Evolutionary conservation across 1,284 basidiomycete species (phyloP).

Genomic region (Grifola frondosa): DNA sequence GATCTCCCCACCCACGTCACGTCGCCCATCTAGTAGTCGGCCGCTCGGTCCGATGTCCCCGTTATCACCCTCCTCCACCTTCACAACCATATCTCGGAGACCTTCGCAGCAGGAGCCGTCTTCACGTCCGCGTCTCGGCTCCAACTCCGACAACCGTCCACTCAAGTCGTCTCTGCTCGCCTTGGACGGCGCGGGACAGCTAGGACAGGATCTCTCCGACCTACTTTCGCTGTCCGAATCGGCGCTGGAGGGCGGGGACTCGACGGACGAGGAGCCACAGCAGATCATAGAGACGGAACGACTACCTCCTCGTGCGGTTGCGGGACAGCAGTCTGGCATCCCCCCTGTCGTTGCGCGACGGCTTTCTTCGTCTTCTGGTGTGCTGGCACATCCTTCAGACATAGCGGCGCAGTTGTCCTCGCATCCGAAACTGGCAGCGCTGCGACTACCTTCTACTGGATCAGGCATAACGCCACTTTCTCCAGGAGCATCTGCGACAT

Average conservation of each 20-base stretch:
- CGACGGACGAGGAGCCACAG: constrained; percentile 18
- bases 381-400: constrained; percentile 39
- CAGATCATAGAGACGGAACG: constrained; percentile 4
- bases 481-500: constrained; percentile 19
- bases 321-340: constrained; percentile 12
- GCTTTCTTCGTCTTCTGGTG: constrained; percentile 14
- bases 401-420: constrained; percentile 49
- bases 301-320: not conserved
- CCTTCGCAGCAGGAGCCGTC: constrained; percentile 17
- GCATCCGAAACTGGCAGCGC: constrained; percentile 54
- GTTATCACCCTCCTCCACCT: constrained; percentile 20
- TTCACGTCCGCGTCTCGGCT: constrained; percentile 26
- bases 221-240: constrained; percentile 44
- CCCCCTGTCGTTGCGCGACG: constrained; percentile 12
- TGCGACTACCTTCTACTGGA: constrained; percentile 37
- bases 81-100: constrained; percentile 27
- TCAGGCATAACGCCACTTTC: constrained; percentile 31
- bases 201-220: constrained; percentile 37
- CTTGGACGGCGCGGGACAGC: constrained; percentile 24
- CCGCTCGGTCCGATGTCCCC: constrained; percentile 8
- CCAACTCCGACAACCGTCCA: constrained; percentile 22
- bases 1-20: constrained; percentile 5
- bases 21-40: constrained; percentile 13
- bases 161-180: constrained; percentile 23
- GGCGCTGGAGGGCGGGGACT: constrained; percentile 40